These are phyloP conservation scores for Debaryomyces hansenii DNA, from an alignment of 805 yeast species.

Conservation along the genomic window DNA sequence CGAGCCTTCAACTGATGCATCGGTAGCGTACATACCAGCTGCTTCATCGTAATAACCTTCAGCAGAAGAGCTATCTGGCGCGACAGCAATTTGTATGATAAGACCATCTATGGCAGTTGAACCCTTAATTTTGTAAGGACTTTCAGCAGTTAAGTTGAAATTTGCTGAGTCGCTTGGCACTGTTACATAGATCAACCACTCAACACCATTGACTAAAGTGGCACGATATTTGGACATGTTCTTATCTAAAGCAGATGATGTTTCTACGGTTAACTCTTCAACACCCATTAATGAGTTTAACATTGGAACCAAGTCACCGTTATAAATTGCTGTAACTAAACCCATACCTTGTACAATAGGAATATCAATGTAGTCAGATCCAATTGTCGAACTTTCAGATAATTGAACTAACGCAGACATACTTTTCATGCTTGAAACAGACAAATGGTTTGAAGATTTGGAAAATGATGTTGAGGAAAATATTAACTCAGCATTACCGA, in stretches of 20 bases:
- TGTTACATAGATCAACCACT: slow-evolving; percentile 69
- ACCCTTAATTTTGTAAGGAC: slow-evolving; percentile 44
- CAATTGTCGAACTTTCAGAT: slow-evolving; percentile 27
- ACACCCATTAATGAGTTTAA: slow-evolving; percentile 28
- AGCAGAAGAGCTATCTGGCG: slow-evolving; percentile 25
- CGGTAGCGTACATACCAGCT: slow-evolving; percentile 66
- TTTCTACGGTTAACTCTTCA: slow-evolving; percentile 20
- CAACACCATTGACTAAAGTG: slow-evolving; percentile 52
- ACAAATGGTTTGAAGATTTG: slow-evolving; percentile 34
- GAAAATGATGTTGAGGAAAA: slow-evolving; percentile 54
- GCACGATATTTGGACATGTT: slow-evolving; percentile 54
- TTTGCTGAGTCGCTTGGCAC: slow-evolving; percentile 37
- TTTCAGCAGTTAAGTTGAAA: slow-evolving; percentile 25
- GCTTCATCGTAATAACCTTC: slow-evolving; percentile 56
- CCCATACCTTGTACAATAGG: slow-evolving; percentile 86
- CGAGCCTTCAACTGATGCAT: slow-evolving; percentile 49
- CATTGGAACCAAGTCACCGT: slow-evolving; percentile 50
- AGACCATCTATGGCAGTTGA: slow-evolving; percentile 46
- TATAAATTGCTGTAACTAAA: slow-evolving; percentile 64
- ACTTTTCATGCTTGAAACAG: slow-evolving; percentile 46
- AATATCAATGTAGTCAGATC: slow-evolving; percentile 42
- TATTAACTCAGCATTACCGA: slow-evolving; percentile 53
- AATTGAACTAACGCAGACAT: slow-evolving; percentile 52
- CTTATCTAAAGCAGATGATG: slow-evolving; percentile 22
- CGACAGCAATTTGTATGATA: slow-evolving; percentile 36